These are phyloP conservation scores for Arctium minus DNA, from an alignment of 129 eudicot species.

Conservation along the genomic window DNA sequence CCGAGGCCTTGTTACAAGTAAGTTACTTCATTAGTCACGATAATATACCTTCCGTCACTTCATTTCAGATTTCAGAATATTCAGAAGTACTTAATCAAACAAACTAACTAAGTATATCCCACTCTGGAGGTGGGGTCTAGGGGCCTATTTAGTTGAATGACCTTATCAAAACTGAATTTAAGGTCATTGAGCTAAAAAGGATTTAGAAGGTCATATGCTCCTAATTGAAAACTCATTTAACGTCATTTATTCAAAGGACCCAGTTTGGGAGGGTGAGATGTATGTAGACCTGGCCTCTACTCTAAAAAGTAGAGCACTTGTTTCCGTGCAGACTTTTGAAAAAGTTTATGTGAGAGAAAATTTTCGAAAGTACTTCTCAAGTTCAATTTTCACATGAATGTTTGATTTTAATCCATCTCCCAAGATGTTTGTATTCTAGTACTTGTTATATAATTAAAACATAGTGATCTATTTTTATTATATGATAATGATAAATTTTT, in stretches of 20 bases:
- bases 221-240: too few species aligned
- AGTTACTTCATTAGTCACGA: neutral
- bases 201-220: too few species aligned
- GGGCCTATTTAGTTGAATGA: neutral
- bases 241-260: too few species aligned
- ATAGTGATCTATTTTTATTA: neutral
- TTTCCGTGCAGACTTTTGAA: too few species aligned
- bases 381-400: neutral
- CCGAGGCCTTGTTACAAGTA: conserved; percentile 54
- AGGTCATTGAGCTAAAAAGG: neutral
- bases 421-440: neutral
- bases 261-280: too few species aligned
- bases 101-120: neutral
- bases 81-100: neutral
- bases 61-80: neutral
- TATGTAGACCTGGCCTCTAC: neutral
- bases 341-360: too few species aligned
- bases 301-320: too few species aligned
- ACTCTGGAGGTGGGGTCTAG: neutral
- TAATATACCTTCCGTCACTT: neutral
- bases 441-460: neutral
- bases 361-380: neutral
- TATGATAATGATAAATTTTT: too few species aligned
- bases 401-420: neutral
- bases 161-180: neutral